phyloP scores from a whole-genome alignment of 177 flowering plant species.

The Tripterygium wilfordii region DNA sequence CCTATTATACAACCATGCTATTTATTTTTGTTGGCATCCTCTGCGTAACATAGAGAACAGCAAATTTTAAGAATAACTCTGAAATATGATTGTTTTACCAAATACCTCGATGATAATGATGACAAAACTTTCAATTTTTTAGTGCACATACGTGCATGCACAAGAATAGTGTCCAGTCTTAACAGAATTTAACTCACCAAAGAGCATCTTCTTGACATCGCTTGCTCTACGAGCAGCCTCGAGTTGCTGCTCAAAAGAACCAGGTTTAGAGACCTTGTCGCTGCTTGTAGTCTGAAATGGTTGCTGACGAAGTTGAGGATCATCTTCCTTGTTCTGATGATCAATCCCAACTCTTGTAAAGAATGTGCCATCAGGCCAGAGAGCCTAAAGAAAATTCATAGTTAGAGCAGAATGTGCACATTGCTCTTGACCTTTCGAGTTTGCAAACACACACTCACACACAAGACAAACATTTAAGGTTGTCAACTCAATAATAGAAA shows the following conservation, averaged over 20 bases:
- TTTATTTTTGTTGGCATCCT: too few relatives aligned
- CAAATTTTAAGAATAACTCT: too few relatives aligned
- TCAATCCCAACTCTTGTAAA: constrained; percentile 36
- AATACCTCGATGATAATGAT: too few relatives aligned
- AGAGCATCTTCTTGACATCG: constrained; percentile 78
- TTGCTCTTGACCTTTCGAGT: too few relatives aligned
- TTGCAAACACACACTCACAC: too few relatives aligned
- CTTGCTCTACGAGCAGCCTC: constrained; percentile 95
- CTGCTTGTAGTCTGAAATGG: constrained; percentile 26
- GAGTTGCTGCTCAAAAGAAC: constrained; percentile 79
- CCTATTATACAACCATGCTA: too few relatives aligned
- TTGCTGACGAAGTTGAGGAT: constrained; percentile 14
- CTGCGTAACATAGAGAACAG: too few relatives aligned
- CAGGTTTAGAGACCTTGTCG: constrained; percentile 30
- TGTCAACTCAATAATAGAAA: too few relatives aligned
- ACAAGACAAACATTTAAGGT: too few relatives aligned
- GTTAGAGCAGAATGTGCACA: constrained; percentile 3
- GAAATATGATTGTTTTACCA: too few relatives aligned
- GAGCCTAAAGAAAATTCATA: constrained; percentile 38
- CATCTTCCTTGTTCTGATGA: constrained; percentile 20
- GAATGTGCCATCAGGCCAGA: constrained; percentile 94
- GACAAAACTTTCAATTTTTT: not conserved
- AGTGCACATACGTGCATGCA: not conserved
- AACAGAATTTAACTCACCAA: constrained; percentile 40
- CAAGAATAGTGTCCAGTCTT: not conserved